A percentile compares a stretch with the other conserved stretches of the same genome.
Conservation (phyloP, 2,329 filamentous ascomycete genomes). For the Camillea tinctor region DNA sequence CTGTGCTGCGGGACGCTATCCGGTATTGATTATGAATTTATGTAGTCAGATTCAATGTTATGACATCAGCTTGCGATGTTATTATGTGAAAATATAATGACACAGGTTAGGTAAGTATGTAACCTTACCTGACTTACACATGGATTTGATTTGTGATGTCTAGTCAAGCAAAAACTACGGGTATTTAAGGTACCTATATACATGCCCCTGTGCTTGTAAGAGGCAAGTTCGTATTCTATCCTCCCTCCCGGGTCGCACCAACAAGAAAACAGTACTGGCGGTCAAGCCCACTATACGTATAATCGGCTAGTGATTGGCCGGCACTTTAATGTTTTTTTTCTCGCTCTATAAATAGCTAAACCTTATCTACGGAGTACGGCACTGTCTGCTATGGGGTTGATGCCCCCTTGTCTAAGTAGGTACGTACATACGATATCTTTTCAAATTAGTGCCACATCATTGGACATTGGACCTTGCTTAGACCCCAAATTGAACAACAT, state of each 20-base stretch:
- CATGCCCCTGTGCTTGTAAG: no score
- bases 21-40: no score
- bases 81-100: no score
- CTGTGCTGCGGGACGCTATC: no score
- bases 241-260: background rate
- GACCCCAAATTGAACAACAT: background rate
- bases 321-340: background rate
- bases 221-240: no score
- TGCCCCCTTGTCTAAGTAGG: background rate
- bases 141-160: no score
- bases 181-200: no score
- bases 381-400: background rate
- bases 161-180: no score
- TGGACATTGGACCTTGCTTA: conserved; percentile 19
- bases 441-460: conserved; percentile 17
- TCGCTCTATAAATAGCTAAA: background rate
- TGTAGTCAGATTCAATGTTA: no score
- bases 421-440: conserved; percentile 7
- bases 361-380: background rate
- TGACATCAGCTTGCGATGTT: no score
- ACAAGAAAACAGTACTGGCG: background rate
- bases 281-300: background rate
- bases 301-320: background rate
- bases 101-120: no score
- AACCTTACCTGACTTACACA: no score